These are phyloP conservation scores for Lecanicillium sp. DNA, from an alignment of 2,329 filamentous ascomycete genomes.

Conservation along the genomic window DNA sequence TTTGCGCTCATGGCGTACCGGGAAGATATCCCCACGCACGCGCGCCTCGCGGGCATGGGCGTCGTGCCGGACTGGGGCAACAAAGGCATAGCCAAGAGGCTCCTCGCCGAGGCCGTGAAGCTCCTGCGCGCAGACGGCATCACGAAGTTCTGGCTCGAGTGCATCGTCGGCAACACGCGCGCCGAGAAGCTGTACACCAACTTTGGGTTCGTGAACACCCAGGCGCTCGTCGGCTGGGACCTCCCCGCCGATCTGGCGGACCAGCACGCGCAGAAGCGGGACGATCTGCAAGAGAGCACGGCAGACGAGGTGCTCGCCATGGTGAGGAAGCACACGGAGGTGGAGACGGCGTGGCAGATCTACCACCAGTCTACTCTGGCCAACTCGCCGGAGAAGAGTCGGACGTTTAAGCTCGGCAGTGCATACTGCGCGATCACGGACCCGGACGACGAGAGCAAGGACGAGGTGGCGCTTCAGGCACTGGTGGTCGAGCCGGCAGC, in stretches of 20 bases:
- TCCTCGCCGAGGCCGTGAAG: slow-evolving; percentile 12
- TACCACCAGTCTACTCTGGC: slow-evolving; percentile 11
- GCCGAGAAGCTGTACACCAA: slow-evolving; percentile 17
- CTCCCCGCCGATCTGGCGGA: not conserved
- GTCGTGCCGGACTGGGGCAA: slow-evolving; percentile 16
- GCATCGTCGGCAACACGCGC: slow-evolving; percentile 17
- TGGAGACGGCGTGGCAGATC: slow-evolving; percentile 18
- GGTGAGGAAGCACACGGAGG: slow-evolving; percentile 10
- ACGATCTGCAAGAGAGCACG: slow-evolving; percentile 7
- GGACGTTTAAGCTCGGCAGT: slow-evolving; percentile 16
- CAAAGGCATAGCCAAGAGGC: slow-evolving; percentile 16
- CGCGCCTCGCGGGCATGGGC: slow-evolving; percentile 19
- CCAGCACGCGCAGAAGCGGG: not conserved
- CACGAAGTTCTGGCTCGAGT: slow-evolving; percentile 18
- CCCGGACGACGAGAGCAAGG: slow-evolving; percentile 15
- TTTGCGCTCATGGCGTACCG: slow-evolving; percentile 19
- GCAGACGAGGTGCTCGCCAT: slow-evolving; percentile 16
- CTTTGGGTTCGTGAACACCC: slow-evolving; percentile 16
- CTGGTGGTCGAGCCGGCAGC: slow-evolving; percentile 18
- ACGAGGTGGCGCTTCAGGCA: slow-evolving; percentile 10
- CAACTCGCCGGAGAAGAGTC: slow-evolving; percentile 1
- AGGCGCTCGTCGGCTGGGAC: slow-evolving; percentile 17
- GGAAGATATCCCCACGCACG: slow-evolving; percentile 16
- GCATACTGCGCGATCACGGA: slow-evolving; percentile 19
- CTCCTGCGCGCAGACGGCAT: slow-evolving; percentile 14